Percentiles rank a stretch among this genome's conserved stretches.
Conservation (phyloP, 192 early-diverging fungal species). For the Coemansia sp. region DNA sequence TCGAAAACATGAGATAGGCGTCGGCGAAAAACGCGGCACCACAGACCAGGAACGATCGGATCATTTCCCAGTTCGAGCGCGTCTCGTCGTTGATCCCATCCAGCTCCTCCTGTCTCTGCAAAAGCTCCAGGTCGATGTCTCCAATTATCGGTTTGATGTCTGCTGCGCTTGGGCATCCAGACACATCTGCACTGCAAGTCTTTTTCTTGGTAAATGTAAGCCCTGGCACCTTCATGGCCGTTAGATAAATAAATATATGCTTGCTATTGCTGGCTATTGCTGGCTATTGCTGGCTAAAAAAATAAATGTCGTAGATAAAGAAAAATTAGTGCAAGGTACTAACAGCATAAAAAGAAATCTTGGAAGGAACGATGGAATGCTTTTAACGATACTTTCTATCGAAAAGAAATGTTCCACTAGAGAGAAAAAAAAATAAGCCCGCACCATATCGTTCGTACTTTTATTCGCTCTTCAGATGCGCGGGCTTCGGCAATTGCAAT, state of each 20-base stretch:
- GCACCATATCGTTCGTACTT: background rate
- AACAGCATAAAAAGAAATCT: background rate
- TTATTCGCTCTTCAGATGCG: background rate
- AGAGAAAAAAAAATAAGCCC: background rate
- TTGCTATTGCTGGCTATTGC: no score
- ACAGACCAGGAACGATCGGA: constrained; percentile 61
- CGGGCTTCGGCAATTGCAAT: background rate
- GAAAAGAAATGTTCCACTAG: no score
- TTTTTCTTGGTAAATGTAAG: background rate
- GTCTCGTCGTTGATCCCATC: constrained; percentile 52
- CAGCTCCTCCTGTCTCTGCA: constrained; percentile 16
- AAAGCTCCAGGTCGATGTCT: constrained; percentile 13
- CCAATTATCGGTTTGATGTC: background rate
- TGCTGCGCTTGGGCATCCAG: background rate
- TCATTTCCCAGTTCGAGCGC: constrained; percentile 62
- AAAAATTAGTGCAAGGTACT: no score
- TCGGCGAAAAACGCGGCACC: constrained; percentile 81
- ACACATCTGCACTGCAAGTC: background rate
- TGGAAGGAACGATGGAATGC: background rate
- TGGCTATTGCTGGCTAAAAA: no score
- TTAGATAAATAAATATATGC: background rate
- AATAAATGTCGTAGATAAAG: no score
- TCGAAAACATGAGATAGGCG: constrained; percentile 84
- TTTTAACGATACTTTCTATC: background rate
- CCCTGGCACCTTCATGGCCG: background rate